Evolutionary conservation across 2,329 filamentous ascomycete species (phyloP), one percentile per base, ranked within the genome.

Genomic region (Parastagonospora avenae): DNA sequence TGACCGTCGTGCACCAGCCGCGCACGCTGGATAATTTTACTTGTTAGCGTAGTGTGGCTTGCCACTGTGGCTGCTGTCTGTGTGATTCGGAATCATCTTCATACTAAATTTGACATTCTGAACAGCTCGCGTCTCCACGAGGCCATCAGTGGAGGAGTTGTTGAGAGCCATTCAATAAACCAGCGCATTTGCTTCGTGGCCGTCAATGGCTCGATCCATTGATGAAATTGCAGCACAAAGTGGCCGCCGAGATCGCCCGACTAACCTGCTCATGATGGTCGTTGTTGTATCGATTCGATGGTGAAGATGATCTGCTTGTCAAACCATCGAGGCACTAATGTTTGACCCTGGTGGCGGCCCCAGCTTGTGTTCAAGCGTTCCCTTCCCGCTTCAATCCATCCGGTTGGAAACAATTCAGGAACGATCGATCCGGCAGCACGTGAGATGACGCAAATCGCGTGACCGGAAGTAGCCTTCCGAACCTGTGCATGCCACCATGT

Each of bases 141-240:
- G 24, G 16, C 27, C 12, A 33, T 35, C 14, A 30, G 30, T 43
- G 2, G 33, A 11, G n/a, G 4, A 32, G 7, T n/a, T 39, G 43
- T 46, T 46, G 43, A 39, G 35, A 31, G 36, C 43, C 19, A 30
- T 29, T 24, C 32, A 45, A 45, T 38, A 45, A 12, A 35, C 31
- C 24, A 28, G 14, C 15, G 28, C 19, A 27, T 37, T 16, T n/a
- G 19, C 35, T 16, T 37, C 6, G 12, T 4, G 9, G 14, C 19
- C 35, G 2, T 35, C 28, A 11, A 27, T 14, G n/a, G 10, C 14
- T 12, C 15, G 16, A 15, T 27, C 30, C 33, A 4, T 4, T 12
- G 16, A 27, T 43, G 29, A 28, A 6, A 35, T 33, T 43, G 16
- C 29, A 11, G 15, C 15, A 32, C 11, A 15, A 29, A 8, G 31